Base-by-base conservation (phyloP, 495 filamentous ascomycete species). In the Eremomyces bilateralis region DNA sequence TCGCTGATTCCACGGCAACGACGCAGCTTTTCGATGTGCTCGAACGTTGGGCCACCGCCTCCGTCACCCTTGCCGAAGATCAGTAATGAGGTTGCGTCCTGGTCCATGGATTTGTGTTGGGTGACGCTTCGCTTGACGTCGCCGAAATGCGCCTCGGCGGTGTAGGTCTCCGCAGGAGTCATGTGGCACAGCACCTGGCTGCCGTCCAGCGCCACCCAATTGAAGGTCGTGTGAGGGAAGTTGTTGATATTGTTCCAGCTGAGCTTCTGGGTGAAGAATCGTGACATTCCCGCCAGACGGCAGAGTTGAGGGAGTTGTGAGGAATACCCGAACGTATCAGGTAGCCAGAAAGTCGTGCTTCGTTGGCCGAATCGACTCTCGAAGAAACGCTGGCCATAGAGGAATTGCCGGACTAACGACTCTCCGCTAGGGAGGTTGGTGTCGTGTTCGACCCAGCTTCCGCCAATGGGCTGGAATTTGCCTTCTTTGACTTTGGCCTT, bases 161-260 rank as follows among this genome's bases (percentile, higher is more conserved):
- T 97, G 50, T 95, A 94, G 0, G 88, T 97, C 49, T 97, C 79
- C 3, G 80, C 61, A 6, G 88, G 85, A 13, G 81, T 63, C 88
- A 97, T 97, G 51, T 97, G 88, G 53, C 85, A 94, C 34, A 97
- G 64, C 29, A 97, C 88, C 47, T 97, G 88, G 40, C 77, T 90
- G 13, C 85, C 84, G 49, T 97, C 88, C 18, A 93, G 67, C 1
- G 81, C 62, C 15, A 97, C 83, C 88, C 88, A 97, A 47, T 88
- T 88, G 62, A 97, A 97, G 1, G 88, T 95, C 1, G 85, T 94
- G 44, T 95, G 88, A 1, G 88, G 88, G 57, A 97, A 97, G 39
- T 77, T 91, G 59, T 97, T 95, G 62, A 97, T 94, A 53, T 95
- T 95, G 54, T 97, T 97, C 75, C 74, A 80, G 51, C 72, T 78